These are phyloP conservation scores for Poa pratensis DNA, from an alignment of 176 grass and related monocot species.

Conservation along the genomic window DNA sequence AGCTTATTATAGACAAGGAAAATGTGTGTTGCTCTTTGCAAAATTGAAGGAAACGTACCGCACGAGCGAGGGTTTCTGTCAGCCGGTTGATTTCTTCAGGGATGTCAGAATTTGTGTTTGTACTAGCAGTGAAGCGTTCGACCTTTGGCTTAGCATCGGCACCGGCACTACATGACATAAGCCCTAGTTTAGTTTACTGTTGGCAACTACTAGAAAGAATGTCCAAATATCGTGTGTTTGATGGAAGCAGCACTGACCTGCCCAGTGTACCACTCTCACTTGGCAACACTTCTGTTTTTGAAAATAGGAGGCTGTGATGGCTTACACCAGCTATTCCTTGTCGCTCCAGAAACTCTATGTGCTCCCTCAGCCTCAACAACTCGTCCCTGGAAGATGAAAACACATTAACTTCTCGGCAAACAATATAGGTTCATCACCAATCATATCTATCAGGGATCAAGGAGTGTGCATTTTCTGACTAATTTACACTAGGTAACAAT, in stretches of 20 bases:
- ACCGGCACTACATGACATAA: background rate
- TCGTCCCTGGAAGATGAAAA: background rate
- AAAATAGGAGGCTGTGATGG: slow-evolving; percentile 91
- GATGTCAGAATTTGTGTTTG: background rate
- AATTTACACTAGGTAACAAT: background rate
- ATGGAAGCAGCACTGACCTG: slow-evolving; percentile 47
- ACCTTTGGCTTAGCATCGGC: background rate
- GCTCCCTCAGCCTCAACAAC: background rate
- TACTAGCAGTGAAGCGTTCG: background rate
- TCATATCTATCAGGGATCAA: slow-evolving; percentile 9
- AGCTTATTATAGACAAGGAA: background rate
- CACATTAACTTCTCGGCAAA: background rate
- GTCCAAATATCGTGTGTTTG: background rate
- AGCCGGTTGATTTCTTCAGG: background rate
- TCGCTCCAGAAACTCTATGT: slow-evolving; percentile 46
- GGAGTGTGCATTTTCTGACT: background rate
- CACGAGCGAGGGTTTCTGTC: background rate
- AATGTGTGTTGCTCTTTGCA: background rate
- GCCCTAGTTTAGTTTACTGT: background rate
- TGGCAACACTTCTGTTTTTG: slow-evolving; percentile 45
- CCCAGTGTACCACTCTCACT: slow-evolving; percentile 50
- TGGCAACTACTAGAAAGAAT: background rate
- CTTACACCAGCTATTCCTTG: slow-evolving; percentile 88
- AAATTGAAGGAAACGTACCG: background rate
- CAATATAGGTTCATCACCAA: background rate